Evolutionary conservation across 2,329 filamentous ascomycete species (phyloP), one percentile per base, ranked within the genome.

Genomic region (Hirsutella thompsonii): DNA sequence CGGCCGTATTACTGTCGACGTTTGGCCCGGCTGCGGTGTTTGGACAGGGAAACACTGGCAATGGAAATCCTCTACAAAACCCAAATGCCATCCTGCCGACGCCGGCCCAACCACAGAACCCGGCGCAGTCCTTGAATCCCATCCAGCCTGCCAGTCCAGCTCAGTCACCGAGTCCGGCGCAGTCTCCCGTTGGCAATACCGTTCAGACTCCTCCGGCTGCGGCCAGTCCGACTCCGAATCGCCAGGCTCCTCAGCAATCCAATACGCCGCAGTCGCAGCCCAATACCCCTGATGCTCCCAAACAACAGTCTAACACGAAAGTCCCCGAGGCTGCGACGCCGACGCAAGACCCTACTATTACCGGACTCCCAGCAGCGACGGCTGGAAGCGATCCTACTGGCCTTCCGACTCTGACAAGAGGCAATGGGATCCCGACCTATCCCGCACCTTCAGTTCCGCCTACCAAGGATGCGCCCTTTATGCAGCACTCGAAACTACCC

Each of bases 391-490:
- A 49, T 19, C 44, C 55, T 20, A 61, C 55, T 20, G 55, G 51
- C 37, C 53, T 69, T 37, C 68, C 69, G 2, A 64, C 63, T 2
- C 55, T 72, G 46, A 64, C 67, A 23, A 55, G 55, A 39, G 46
- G 56, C 39, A 59, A 53, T 13, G 47, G 53, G 4, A 59, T 69
- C 39, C 66, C 66, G 48, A 74, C 76, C 19, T 83, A 83, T 48
- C 84, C 89, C 5, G 65, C 83, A 1, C 70, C 87, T 4, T 74
- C 78, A 20, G 81, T 96, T 3, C 92, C 92, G 8, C 83, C 88
- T 20, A 94, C 85, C 3, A 71, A 75, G 32, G 76, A 82, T 54
- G 92, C 92, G 5, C 88, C 90, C 14, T 98, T 86, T 58, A 94
- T 96, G 86, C 81, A 89, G 55, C 79, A 81, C 53, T 93, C 88